Evolutionary conservation across 257 asterid genomes (phyloP).

Genomic region (Solanum sitiens): DNA sequence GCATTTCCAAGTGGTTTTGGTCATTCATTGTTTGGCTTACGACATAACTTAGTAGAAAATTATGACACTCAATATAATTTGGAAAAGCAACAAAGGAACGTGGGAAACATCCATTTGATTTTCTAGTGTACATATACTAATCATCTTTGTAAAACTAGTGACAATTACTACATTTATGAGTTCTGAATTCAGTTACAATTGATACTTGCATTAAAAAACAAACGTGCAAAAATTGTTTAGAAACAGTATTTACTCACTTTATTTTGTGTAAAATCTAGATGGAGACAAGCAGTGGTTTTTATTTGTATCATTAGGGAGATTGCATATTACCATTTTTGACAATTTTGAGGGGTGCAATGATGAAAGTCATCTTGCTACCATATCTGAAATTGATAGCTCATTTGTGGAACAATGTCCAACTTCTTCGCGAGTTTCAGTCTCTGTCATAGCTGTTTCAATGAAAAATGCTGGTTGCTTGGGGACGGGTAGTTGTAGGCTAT

Average conservation of each 20-base stretch:
- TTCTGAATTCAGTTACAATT: background rate
- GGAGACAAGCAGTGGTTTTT: background rate
- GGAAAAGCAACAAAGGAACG: background rate
- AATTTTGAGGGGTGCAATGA: background rate
- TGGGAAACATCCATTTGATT: background rate
- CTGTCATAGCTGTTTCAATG: background rate
- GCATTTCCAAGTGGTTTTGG: background rate
- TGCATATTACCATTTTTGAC: background rate
- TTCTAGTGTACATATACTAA: background rate
- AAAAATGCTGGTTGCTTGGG: slow-evolving; percentile 27
- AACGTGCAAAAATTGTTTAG: background rate
- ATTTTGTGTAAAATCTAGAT: background rate
- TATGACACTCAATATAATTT: too few species aligned
- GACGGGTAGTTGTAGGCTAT: background rate
- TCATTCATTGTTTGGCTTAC: background rate
- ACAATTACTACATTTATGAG: background rate
- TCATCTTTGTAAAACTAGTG: background rate
- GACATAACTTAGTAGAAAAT: background rate
- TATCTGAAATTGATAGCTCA: slow-evolving; percentile 4
- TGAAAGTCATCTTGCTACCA: slow-evolving; percentile 3
- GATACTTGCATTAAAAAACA: background rate
- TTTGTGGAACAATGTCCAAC: slow-evolving; percentile 1
- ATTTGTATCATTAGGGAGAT: background rate
- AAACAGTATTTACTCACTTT: background rate
- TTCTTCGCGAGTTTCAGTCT: background rate